Conservation (phyloP, 257 asterid genomes). For the Coffea canephora region DNA sequence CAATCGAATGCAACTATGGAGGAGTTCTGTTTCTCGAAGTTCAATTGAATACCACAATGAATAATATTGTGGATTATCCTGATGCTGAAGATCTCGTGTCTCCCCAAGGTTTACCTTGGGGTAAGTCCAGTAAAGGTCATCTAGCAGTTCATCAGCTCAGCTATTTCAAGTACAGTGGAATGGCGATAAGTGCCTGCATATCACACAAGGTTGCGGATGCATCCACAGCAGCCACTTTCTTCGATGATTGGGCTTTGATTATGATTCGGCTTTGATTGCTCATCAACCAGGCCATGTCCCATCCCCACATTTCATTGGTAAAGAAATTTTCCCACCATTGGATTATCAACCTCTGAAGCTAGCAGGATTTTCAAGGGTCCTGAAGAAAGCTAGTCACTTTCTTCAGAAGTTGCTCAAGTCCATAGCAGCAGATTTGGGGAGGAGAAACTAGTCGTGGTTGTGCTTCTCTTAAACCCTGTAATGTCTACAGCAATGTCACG, state of each 20-base stretch:
- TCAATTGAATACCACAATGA: neutral
- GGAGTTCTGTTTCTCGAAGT: neutral
- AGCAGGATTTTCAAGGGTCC: no score
- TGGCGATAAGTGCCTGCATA: slow-evolving; percentile 12
- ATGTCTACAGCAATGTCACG: neutral
- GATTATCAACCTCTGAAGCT: neutral
- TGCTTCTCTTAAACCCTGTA: neutral
- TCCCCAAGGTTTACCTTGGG: neutral
- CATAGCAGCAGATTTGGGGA: neutral
- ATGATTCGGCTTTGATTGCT: slow-evolving; percentile 14
- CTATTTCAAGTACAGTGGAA: slow-evolving; percentile 17
- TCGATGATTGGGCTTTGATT: slow-evolving; percentile 13
- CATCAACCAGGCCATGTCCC: neutral
- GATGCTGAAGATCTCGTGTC: neutral
- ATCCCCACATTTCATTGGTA: neutral
- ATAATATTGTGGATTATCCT: neutral
- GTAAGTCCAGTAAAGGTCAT: neutral
- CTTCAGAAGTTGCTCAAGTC: neutral
- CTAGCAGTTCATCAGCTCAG: slow-evolving; percentile 1
- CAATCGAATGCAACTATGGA: neutral
- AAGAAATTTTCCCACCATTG: neutral
- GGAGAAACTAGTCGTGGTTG: slow-evolving; percentile 7
- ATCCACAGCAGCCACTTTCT: neutral
- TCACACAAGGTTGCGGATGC: slow-evolving; percentile 21
- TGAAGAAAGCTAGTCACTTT: no score